Percentiles rank a stretch among this genome's conserved stretches.
phyloP scores from a whole-genome alignment of 176 grass and related monocot genomes.

The Aegilops umbellulata region DNA sequence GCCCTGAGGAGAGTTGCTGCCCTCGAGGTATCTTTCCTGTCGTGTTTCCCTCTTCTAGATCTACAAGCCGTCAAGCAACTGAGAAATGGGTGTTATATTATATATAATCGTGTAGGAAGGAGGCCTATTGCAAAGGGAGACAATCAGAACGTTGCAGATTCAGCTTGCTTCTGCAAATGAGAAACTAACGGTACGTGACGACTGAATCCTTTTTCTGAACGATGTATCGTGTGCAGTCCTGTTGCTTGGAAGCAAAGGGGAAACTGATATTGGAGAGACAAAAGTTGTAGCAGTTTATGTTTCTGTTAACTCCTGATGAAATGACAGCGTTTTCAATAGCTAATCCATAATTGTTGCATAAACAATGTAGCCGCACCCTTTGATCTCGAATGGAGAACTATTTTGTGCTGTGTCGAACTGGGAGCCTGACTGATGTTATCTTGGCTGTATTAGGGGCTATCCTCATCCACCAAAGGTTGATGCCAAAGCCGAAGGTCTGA shows the following conservation, averaged over 20 bases:
- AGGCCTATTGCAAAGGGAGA: neutral
- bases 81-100: neutral
- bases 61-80: neutral
- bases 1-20: constrained; percentile 4
- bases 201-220: neutral
- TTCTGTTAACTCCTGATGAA: too few species aligned
- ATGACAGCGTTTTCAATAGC: too few species aligned
- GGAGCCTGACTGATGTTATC: neutral
- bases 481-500: neutral
- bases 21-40: neutral
- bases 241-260: too few species aligned
- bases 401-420: neutral
- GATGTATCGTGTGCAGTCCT: too few species aligned
- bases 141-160: neutral
- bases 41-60: neutral
- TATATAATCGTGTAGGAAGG: neutral
- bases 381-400: neutral
- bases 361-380: neutral
- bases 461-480: neutral
- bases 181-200: neutral
- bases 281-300: too few species aligned
- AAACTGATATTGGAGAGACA: too few species aligned
- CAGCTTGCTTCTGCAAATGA: neutral
- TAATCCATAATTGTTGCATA: neutral
- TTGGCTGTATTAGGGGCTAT: neutral